Conservation (phyloP, 1,284 basidiomycete genomes). For the Microbotryomycetes sp. region DNA sequence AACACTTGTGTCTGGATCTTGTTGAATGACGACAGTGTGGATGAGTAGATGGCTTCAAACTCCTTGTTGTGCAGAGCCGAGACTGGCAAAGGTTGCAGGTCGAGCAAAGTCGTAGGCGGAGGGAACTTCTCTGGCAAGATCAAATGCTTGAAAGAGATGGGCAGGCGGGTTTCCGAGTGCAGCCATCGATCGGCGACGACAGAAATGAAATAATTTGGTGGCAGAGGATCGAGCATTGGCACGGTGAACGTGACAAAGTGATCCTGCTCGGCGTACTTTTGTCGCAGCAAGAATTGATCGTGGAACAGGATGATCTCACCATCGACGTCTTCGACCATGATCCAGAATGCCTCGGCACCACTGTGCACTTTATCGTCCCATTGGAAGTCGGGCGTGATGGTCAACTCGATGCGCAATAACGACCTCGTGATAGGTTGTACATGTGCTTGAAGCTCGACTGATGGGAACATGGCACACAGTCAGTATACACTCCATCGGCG, state of each 20-base stretch:
- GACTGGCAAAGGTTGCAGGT: conserved; percentile 83
- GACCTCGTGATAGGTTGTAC: conserved; percentile 89
- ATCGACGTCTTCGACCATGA: conserved; percentile 93
- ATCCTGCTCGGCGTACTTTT: conserved; percentile 71
- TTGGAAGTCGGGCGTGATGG: conserved; percentile 89
- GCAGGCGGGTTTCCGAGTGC: conserved; percentile 86
- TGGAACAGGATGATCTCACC: conserved; percentile 93
- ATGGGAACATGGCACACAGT: not conserved
- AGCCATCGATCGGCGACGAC: conserved; percentile 93
- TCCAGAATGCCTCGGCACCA: conserved; percentile 78
- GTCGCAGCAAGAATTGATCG: conserved; percentile 83
- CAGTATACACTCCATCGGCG: conserved; percentile 20
- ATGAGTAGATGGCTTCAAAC: conserved; percentile 77
- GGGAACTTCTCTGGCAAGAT: conserved; percentile 97
- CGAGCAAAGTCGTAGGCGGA: conserved; percentile 81
- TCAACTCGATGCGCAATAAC: conserved; percentile 77
- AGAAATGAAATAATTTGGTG: conserved; percentile 96
- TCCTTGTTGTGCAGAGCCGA: conserved; percentile 87
- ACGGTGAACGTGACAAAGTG: conserved; percentile 92
- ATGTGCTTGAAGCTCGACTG: conserved; percentile 65
- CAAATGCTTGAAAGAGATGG: conserved; percentile 95
- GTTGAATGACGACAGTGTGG: conserved; percentile 70
- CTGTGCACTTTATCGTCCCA: conserved; percentile 97
- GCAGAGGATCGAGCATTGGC: conserved; percentile 92
- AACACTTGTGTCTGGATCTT: conserved; percentile 99